phyloP scores from a whole-genome alignment of 352 stramenopile species.

The Phytophthora sojae region DNA sequence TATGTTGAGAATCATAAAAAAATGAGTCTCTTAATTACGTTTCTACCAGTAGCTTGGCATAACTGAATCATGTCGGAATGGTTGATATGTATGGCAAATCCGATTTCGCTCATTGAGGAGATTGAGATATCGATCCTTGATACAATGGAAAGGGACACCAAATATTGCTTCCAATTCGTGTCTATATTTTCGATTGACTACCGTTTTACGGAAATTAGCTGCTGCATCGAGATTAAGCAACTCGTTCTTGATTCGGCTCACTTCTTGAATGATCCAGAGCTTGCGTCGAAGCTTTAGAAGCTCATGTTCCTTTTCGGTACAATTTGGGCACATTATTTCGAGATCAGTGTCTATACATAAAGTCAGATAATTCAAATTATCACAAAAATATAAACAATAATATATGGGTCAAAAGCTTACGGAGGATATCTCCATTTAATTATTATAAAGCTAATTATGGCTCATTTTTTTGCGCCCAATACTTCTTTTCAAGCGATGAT shows the following conservation, averaged over 20 bases:
- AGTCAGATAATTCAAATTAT: slow-evolving; percentile 10
- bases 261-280: slow-evolving; percentile 7
- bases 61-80: no score
- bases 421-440: slow-evolving; percentile 13
- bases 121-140: slow-evolving; percentile 6
- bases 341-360: slow-evolving; percentile 6
- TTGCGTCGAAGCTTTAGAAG: background rate
- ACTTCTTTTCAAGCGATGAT: slow-evolving; percentile 1
- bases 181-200: slow-evolving; percentile 8
- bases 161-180: slow-evolving; percentile 12
- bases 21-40: no score
- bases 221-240: background rate
- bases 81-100: no score
- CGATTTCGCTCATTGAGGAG: slow-evolving; percentile 4
- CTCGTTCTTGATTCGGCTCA: slow-evolving; percentile 3
- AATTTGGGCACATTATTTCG: slow-evolving; percentile 3
- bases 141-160: slow-evolving; percentile 12
- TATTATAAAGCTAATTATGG: slow-evolving; percentile 18
- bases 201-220: no score
- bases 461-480: slow-evolving; percentile 2
- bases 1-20: no score
- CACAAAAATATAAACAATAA: background rate
- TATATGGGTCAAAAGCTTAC: slow-evolving; percentile 5
- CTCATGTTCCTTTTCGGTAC: slow-evolving; percentile 2
- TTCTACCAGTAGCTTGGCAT: no score